Evolutionary conservation across 2,329 filamentous ascomycete species (phyloP), one percentile per base, ranked within the genome.

Genomic region (Ustilaginoidea virens): DNA sequence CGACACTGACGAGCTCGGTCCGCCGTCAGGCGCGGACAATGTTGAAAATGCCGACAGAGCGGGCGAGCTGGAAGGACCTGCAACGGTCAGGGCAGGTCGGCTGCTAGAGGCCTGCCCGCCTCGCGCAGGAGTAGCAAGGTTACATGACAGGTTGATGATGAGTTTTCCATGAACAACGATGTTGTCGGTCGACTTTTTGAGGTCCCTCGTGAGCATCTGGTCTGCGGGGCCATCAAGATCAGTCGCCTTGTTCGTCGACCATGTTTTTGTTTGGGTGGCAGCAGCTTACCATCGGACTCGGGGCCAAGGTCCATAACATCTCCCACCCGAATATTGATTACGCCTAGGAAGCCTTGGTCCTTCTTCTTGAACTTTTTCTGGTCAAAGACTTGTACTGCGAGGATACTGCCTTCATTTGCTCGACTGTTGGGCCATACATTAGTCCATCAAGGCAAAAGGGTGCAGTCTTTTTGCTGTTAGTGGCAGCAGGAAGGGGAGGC

Each of bases 321-420:
- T 44, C 90, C 90, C 41, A 98, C 79, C 34, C 86, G 78, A 44
- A 98, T 80, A 52, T 98, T 98, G 48, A 98, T 94, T 31, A 98
- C 90, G 33, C 90, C 90, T 5, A 98, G 66, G 50, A 98, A 98
- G 7, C 90, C 90, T 53, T 98, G 90, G 45, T 98, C 90, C 83
- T 96, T 98, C 73, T 98, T 98, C 68, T 98, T 98, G 63, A 98
- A 98, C 61, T 98, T 98, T 65, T 94, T 94, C 59, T 98, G 90
- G 56, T 98, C 90, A 51, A 98, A 98, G 31, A 98, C 93, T 52
- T 98, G 90, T 26, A 98, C 86, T 6, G 90, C 90, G 27, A 98
- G 67, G 47, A 98, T 94, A 53, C 86, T 92, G 47, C 93, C 87
- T 52, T 98, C 90, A 36, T 78, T 90, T 35, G 83, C 87, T 51